Conservation (phyloP, 2,329 filamentous ascomycete genomes). For the Trichophyton verrucosum region DNA sequence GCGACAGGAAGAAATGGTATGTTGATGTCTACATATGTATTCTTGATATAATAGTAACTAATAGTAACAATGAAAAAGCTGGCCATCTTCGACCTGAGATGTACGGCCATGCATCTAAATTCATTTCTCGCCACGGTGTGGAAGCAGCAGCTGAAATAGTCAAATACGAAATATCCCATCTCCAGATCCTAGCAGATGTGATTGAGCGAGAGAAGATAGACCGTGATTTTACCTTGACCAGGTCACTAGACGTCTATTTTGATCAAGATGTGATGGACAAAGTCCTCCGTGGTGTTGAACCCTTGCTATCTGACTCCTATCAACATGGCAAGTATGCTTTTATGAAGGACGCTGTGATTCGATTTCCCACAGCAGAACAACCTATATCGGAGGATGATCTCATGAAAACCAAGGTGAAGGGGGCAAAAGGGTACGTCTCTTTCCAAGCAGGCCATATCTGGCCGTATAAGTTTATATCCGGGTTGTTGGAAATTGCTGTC, state of each 20-base stretch:
- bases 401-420: slow-evolving; percentile 28
- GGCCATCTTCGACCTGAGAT: slow-evolving; percentile 35
- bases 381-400: neutral
- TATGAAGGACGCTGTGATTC: slow-evolving; percentile 17
- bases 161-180: slow-evolving; percentile 30
- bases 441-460: slow-evolving; percentile 25
- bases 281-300: slow-evolving; percentile 20
- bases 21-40: neutral
- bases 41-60: neutral
- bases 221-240: slow-evolving; percentile 32
- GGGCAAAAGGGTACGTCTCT: slow-evolving; percentile 23
- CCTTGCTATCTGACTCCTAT: slow-evolving; percentile 18
- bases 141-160: slow-evolving; percentile 29
- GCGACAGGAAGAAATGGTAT: slow-evolving; percentile 36
- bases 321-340: slow-evolving; percentile 20
- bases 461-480: slow-evolving; percentile 71
- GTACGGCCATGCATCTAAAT: slow-evolving; percentile 26
- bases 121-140: slow-evolving; percentile 23
- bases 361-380: neutral
- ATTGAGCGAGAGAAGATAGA: slow-evolving; percentile 32
- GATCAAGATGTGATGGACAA: slow-evolving; percentile 22
- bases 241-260: slow-evolving; percentile 29
- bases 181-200: slow-evolving; percentile 29
- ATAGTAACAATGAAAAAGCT: slow-evolving; percentile 13
- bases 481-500: slow-evolving; percentile 52